Conservation (phyloP, 305 asterid genomes). For the Stenogyne calaminthoides region DNA sequence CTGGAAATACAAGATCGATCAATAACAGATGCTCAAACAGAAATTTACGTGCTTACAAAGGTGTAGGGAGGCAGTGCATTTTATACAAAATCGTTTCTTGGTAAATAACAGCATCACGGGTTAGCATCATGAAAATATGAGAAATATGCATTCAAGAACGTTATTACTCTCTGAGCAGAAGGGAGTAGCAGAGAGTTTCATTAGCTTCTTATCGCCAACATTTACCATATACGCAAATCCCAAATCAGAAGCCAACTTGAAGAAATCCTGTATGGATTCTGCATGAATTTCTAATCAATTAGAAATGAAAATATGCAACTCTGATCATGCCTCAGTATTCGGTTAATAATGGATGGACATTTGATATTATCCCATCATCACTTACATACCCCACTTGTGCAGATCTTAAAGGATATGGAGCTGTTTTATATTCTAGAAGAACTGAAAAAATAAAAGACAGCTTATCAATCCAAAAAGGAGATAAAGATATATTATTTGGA, state of each 20-base stretch:
- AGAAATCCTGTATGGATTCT: constrained; percentile 21
- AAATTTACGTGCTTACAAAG: constrained; percentile 38
- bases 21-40: constrained; percentile 35
- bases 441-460: constrained; percentile 26
- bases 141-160: neutral
- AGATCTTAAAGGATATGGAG: constrained; percentile 18
- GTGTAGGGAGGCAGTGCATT: constrained; percentile 28
- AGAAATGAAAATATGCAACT: constrained; percentile 12
- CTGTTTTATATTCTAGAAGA: constrained; percentile 4
- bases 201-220: constrained; percentile 1
- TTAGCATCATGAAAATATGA: neutral
- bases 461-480: constrained; percentile 19
- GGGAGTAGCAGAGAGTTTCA: constrained; percentile 8
- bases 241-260: constrained; percentile 6
- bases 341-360: constrained; percentile 10
- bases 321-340: constrained; percentile 2
- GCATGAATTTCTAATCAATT: constrained; percentile 20
- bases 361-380: constrained; percentile 11
- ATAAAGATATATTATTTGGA: constrained; percentile 33
- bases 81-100: constrained; percentile 19
- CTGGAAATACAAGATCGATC: constrained; percentile 57
- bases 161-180: constrained; percentile 20
- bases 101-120: constrained; percentile 8
- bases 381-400: constrained; percentile 1
- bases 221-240: neutral